Evolutionary conservation across 78 protist species (phyloP).

Genomic region (Pelomyxa schiedti): DNA sequence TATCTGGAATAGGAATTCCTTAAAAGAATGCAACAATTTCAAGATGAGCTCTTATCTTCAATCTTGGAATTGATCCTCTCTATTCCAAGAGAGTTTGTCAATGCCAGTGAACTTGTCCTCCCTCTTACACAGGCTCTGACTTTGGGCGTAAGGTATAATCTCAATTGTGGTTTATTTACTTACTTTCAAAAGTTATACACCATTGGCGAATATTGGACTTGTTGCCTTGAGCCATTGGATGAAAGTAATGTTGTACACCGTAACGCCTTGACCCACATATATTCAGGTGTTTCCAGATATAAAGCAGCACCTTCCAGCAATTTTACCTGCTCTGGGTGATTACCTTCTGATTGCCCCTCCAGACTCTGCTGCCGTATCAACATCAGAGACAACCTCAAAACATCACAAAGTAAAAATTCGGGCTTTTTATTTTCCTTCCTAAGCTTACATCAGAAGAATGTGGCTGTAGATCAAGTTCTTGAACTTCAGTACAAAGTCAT

Average conservation of each 20-base stretch:
- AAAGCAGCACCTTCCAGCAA: neutral
- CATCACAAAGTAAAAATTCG: neutral
- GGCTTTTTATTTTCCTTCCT: neutral
- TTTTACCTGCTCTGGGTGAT: conserved; percentile 34
- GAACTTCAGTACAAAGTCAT: conserved; percentile 40
- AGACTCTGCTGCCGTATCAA: neutral
- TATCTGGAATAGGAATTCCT: no score
- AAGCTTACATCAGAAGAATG: conserved; percentile 6
- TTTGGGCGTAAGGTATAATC: no score
- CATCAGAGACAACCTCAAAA: neutral
- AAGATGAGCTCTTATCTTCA: conserved; percentile 54
- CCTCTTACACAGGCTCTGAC: conserved; percentile 16
- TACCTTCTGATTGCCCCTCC: conserved; percentile 16
- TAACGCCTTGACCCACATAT: no score
- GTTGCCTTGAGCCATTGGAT: conserved; percentile 39
- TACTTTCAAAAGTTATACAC: conserved; percentile 41
- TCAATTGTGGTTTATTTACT: neutral
- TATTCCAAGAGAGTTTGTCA: conserved; percentile 24
- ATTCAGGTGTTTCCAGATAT: conserved; percentile 10
- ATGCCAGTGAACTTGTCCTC: conserved; percentile 6
- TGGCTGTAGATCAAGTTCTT: conserved; percentile 8
- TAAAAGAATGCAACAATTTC: conserved; percentile 9
- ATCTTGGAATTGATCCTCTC: conserved; percentile 32
- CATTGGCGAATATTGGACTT: conserved; percentile 40
- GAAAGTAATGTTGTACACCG: no score